Evolutionary conservation across 2,329 filamentous ascomycete species (phyloP).

Genomic region (Colletotrichum sp.): DNA sequence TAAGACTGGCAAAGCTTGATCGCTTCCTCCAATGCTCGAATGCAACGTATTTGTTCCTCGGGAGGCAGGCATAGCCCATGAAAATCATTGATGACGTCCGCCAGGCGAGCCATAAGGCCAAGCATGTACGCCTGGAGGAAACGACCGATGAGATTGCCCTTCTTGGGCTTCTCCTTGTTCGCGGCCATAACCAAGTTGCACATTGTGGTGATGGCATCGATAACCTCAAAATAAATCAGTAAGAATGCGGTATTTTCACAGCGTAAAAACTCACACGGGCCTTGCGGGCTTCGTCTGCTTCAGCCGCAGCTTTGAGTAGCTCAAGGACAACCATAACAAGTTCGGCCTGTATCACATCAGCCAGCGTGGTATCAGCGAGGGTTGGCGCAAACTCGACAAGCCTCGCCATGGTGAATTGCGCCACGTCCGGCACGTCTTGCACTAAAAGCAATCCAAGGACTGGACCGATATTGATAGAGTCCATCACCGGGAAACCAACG

Average conservation of each 20-base stretch:
- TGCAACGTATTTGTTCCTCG: slow-evolving; percentile 76
- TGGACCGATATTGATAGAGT: slow-evolving; percentile 60
- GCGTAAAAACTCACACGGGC: slow-evolving; percentile 54
- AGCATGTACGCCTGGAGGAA: slow-evolving; percentile 87
- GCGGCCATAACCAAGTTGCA: slow-evolving; percentile 42
- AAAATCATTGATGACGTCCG: slow-evolving; percentile 77
- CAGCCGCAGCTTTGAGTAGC: slow-evolving; percentile 79
- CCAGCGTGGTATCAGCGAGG: slow-evolving; percentile 70
- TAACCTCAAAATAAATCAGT: slow-evolving; percentile 39
- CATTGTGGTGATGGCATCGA: slow-evolving; percentile 53
- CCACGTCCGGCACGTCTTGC: slow-evolving; percentile 61
- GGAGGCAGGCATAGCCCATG: slow-evolving; percentile 56
- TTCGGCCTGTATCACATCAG: slow-evolving; percentile 74
- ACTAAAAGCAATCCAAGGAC: slow-evolving; percentile 65
- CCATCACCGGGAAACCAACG: slow-evolving; percentile 59
- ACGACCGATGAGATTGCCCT: slow-evolving; percentile 64
- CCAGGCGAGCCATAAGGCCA: slow-evolving; percentile 84
- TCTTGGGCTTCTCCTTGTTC: slow-evolving; percentile 52
- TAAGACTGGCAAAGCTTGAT: slow-evolving; percentile 76
- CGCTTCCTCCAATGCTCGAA: slow-evolving; percentile 88
- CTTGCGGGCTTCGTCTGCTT: slow-evolving; percentile 64
- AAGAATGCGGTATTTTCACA: not conserved
- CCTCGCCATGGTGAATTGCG: slow-evolving; percentile 71
- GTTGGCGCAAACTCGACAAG: slow-evolving; percentile 72
- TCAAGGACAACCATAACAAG: slow-evolving; percentile 79